Conservation (phyloP, 2,329 filamentous ascomycete species). For the Xylaria hypoxylon region DNA sequence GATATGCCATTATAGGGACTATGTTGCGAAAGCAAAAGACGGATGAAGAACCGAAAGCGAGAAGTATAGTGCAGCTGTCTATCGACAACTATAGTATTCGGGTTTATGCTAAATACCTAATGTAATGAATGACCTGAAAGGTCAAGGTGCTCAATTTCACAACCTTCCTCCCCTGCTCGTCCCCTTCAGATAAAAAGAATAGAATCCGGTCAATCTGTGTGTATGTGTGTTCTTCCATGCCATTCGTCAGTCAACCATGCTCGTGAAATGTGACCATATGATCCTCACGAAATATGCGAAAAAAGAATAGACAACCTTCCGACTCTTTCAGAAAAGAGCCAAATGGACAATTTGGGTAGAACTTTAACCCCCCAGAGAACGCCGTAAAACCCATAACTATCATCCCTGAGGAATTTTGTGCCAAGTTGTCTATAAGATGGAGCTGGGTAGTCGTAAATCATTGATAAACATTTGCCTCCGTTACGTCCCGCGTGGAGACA, state of each 20-base stretch:
- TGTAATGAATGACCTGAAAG: slow-evolving; percentile 9
- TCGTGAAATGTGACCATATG: slow-evolving; percentile 26
- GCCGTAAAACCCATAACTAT: slow-evolving; percentile 29
- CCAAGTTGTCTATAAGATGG: slow-evolving; percentile 36
- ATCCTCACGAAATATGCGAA: slow-evolving; percentile 17
- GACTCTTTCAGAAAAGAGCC: slow-evolving; percentile 6
- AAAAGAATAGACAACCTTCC: slow-evolving; percentile 1
- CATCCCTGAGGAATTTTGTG: slow-evolving; percentile 36
- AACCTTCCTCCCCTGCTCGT: slow-evolving; percentile 1
- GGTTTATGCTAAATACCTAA: slow-evolving; percentile 26
- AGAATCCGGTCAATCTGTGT: slow-evolving; percentile 15
- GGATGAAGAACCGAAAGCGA: neutral
- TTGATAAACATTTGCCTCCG: slow-evolving; percentile 28
- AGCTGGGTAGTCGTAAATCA: slow-evolving; percentile 29
- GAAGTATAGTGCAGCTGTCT: neutral
- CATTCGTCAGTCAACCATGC: slow-evolving; percentile 24
- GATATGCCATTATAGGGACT: neutral
- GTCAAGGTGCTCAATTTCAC: slow-evolving; percentile 24
- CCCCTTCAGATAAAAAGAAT: slow-evolving; percentile 2
- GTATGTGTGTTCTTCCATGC: slow-evolving; percentile 3
- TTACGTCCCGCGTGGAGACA: slow-evolving; percentile 33
- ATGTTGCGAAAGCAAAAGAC: neutral
- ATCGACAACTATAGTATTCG: neutral
- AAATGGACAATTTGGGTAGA: slow-evolving; percentile 25
- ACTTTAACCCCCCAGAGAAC: slow-evolving; percentile 28